Percentiles rank a stretch among this genome's conserved stretches.
phyloP scores from a whole-genome alignment of 139 green algal genomes.

The Chlamydomonas incerta region DNA sequence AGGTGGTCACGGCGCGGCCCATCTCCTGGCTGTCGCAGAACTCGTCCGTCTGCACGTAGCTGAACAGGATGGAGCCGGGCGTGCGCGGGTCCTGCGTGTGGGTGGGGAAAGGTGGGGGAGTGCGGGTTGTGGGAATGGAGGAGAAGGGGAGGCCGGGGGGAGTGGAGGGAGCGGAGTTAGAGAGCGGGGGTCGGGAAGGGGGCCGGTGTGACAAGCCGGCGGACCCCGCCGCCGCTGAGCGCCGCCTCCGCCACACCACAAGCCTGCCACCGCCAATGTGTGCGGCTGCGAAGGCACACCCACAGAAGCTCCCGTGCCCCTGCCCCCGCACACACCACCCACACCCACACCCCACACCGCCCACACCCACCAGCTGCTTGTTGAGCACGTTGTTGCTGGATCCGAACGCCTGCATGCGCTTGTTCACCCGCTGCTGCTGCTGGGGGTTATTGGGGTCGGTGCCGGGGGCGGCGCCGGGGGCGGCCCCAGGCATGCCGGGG shows the following conservation, averaged over 20 bases:
- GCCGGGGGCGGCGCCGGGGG: neutral
- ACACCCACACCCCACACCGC: no score
- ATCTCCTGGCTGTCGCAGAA: constrained; percentile 65
- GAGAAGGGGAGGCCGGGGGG: neutral
- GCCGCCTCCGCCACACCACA: no score
- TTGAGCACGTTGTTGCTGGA: constrained; percentile 10
- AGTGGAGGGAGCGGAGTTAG: neutral
- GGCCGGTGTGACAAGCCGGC: no score
- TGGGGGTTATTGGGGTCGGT: neutral
- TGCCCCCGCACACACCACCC: no score
- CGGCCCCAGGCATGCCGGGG: neutral
- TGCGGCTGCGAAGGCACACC: no score
- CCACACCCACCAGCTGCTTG: constrained; percentile 12
- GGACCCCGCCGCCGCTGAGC: neutral
- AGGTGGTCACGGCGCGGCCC: constrained; percentile 55
- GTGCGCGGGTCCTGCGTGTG: constrained; percentile 34
- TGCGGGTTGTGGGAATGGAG: neutral
- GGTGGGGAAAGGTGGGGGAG: neutral
- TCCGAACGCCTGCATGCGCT: constrained; percentile 42
- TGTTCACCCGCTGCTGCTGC: neutral
- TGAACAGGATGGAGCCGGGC: constrained; percentile 64
- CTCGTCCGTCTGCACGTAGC: constrained; percentile 65
- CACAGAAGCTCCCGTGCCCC: no score
- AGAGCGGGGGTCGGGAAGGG: no score
- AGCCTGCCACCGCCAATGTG: no score